A percentile compares a stretch with the other conserved stretches of the same genome.
These are phyloP conservation scores for Geotrichum macrosporum DNA, from an alignment of 1,139 yeast genomes.

Conservation along the genomic window DNA sequence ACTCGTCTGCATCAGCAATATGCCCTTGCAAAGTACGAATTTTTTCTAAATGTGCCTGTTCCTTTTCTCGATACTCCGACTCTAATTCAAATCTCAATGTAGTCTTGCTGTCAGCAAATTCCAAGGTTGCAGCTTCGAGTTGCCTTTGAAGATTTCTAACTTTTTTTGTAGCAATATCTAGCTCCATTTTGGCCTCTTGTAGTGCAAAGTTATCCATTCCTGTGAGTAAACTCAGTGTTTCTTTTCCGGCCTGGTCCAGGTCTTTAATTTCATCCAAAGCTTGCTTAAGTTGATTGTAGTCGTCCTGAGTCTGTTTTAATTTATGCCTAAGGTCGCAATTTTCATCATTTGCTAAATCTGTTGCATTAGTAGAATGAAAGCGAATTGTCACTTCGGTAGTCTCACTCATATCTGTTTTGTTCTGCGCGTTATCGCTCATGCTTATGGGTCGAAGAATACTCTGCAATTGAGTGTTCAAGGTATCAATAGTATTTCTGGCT, in stretches of 20 bases:
- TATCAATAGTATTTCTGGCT: neutral
- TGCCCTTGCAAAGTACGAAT: neutral
- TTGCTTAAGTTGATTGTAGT: neutral
- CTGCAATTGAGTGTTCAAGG: neutral
- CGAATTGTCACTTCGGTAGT: no score
- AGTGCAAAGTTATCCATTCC: neutral
- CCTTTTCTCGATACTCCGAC: neutral
- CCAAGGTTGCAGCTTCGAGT: constrained; percentile 2
- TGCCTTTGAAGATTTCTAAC: constrained; percentile 1
- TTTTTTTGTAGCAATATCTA: neutral
- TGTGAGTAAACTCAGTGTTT: neutral
- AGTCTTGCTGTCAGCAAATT: neutral
- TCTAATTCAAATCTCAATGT: neutral
- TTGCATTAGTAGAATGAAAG: neutral
- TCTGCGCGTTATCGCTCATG: neutral
- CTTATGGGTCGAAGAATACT: neutral
- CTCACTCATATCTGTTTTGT: neutral
- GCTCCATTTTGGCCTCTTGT: neutral
- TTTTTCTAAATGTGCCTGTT: neutral
- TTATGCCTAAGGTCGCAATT: neutral
- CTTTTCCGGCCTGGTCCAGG: neutral
- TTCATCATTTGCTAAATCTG: neutral
- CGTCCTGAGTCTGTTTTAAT: neutral
- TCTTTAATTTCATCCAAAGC: neutral
- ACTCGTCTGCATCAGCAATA: constrained; percentile 4